Conservation (phyloP, 768 basidiomycete species). For the Dioszegia crocea region DNA sequence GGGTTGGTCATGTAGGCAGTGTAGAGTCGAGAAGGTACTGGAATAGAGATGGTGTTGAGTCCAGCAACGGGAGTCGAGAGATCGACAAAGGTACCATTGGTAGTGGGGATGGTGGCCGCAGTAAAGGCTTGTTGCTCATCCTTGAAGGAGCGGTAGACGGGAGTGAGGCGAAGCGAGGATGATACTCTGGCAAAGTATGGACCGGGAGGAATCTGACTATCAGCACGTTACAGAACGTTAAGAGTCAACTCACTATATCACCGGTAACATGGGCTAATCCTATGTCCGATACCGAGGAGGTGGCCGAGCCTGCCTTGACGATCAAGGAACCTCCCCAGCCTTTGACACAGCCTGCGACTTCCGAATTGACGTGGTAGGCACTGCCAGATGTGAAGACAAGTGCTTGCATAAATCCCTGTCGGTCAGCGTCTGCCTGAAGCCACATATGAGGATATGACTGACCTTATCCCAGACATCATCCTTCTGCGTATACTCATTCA, state of each 20-base stretch:
- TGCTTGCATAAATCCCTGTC: slow-evolving; percentile 22
- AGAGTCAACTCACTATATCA: slow-evolving; percentile 6
- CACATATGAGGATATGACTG: not conserved
- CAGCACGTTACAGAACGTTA: not conserved
- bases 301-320: slow-evolving; percentile 22
- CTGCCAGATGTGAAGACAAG: slow-evolving; percentile 8
- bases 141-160: slow-evolving; percentile 34
- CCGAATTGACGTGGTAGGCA: slow-evolving; percentile 17
- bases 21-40: slow-evolving; percentile 56
- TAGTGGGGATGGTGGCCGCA: slow-evolving; percentile 17
- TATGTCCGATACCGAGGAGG: slow-evolving; percentile 17
- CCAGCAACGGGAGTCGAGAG: slow-evolving; percentile 16
- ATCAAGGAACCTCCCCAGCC: slow-evolving; percentile 21
- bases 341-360: slow-evolving; percentile 16
- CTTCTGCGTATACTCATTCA: slow-evolving; percentile 12
- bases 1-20: slow-evolving; percentile 29
- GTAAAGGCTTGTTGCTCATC: slow-evolving; percentile 38
- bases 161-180: slow-evolving; percentile 18
- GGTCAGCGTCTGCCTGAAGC: not conserved
- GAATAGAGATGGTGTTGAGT: slow-evolving; percentile 49
- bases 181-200: slow-evolving; percentile 28
- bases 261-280: slow-evolving; percentile 17
- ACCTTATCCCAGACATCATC: slow-evolving; percentile 42
- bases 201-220: slow-evolving; percentile 25
- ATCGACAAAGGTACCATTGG: slow-evolving; percentile 17